phyloP scores from a whole-genome alignment of 257 asterid genomes.

The Przewalskia tangutica region DNA sequence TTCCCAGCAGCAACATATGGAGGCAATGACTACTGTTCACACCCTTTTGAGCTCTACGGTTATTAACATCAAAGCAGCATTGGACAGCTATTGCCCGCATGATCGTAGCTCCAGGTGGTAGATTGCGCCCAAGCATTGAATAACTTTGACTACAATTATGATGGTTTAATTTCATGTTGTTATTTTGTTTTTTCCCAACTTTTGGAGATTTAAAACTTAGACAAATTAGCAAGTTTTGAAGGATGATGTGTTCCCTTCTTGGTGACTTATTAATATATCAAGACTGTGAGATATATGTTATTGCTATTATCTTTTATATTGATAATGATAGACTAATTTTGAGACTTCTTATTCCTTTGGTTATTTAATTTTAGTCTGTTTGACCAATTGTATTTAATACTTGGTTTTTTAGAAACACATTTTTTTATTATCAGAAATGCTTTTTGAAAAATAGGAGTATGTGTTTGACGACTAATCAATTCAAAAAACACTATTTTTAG shows the following conservation, averaged over 20 bases:
- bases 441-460: no score
- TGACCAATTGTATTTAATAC: no score
- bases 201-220: background rate
- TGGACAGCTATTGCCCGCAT: no score
- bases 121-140: no score
- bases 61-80: conserved; percentile 32
- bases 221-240: background rate
- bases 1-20: conserved; percentile 33
- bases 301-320: background rate
- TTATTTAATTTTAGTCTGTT: background rate
- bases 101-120: no score
- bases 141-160: conserved; percentile 10
- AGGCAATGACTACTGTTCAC: conserved; percentile 33
- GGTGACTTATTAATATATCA: background rate
- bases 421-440: no score
- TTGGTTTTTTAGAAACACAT: background rate
- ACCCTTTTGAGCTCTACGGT: conserved; percentile 38
- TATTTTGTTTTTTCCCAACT: background rate
- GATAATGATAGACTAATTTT: background rate
- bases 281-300: background rate
- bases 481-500: background rate
- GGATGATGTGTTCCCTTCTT: background rate
- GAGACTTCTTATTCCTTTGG: background rate
- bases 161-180: background rate
- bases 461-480: background rate